phyloP scores from a whole-genome alignment of 1,139 yeast genomes.

The Hansenula lynferdii region DNA sequence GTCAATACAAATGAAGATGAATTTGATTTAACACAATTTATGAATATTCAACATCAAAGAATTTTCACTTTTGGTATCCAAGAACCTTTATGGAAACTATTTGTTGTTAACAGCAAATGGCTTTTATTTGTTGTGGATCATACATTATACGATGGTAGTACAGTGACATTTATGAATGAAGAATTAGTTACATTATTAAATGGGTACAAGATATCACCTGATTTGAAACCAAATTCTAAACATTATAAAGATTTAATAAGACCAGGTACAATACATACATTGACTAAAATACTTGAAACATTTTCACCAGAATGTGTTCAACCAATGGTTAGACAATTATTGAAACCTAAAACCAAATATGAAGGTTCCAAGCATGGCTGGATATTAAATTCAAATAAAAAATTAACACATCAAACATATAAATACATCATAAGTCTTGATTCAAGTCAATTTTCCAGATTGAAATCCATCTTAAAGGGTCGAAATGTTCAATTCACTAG shows the following conservation, averaged over 20 bases:
- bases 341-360: neutral
- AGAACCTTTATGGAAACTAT: neutral
- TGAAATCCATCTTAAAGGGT: conserved; percentile 5
- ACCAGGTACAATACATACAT: neutral
- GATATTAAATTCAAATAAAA: neutral
- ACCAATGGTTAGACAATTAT: neutral
- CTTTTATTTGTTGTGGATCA: conserved; percentile 1
- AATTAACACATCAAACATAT: neutral
- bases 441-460: neutral
- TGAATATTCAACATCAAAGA: neutral
- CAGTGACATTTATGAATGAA: conserved; percentile 1
- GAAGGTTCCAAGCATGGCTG: neutral
- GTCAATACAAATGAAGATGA: neutral
- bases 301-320: neutral
- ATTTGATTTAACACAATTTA: neutral
- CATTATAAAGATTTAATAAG: neutral
- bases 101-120: neutral
- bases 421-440: neutral
- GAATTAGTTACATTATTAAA: neutral
- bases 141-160: conserved; percentile 2
- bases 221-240: neutral
- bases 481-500: conserved; percentile 12
- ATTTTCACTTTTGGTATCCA: neutral
- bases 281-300: neutral
- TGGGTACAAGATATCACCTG: neutral